These are phyloP conservation scores for Trichoderma atrobrunneum DNA, from an alignment of 2,329 filamentous ascomycete species.

Conservation along the genomic window DNA sequence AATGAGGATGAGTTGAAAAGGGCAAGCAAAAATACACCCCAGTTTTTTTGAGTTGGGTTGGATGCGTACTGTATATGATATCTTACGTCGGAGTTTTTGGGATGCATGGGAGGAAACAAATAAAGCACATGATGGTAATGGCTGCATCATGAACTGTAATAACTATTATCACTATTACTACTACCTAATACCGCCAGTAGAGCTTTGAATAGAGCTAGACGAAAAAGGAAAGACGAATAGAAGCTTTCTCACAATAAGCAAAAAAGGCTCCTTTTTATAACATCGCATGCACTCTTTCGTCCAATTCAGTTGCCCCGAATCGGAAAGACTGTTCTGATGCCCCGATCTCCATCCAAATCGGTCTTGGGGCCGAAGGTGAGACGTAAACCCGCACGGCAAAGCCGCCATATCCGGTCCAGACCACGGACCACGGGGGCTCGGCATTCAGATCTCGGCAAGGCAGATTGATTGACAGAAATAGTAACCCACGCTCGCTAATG, in stretches of 20 bases:
- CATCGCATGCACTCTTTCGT: background rate
- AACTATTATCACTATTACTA: constrained; percentile 4
- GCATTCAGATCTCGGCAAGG: constrained; percentile 9
- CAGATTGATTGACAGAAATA: background rate
- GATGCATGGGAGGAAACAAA: constrained; percentile 9
- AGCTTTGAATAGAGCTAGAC: constrained; percentile 16
- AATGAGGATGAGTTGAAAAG: background rate
- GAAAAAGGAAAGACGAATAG: background rate
- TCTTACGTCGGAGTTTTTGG: constrained; percentile 17
- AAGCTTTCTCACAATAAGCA: background rate
- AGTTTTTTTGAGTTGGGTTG: constrained; percentile 50
- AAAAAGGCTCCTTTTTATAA: background rate
- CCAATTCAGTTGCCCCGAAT: background rate
- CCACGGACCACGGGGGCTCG: background rate
- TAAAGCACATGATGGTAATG: constrained; percentile 10
- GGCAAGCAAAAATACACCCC: constrained; percentile 38
- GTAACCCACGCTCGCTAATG: background rate
- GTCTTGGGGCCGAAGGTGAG: background rate
- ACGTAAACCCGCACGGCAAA: constrained; percentile 4
- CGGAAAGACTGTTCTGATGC: background rate
- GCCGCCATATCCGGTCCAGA: constrained; percentile 14
- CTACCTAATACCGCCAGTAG: constrained; percentile 12
- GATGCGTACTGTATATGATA: constrained; percentile 15
- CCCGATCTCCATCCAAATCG: constrained; percentile 7
- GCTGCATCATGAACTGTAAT: constrained; percentile 15